Base-by-base conservation (phyloP, 2,329 filamentous ascomycete species). In the Pestalotiopsis sp. region DNA sequence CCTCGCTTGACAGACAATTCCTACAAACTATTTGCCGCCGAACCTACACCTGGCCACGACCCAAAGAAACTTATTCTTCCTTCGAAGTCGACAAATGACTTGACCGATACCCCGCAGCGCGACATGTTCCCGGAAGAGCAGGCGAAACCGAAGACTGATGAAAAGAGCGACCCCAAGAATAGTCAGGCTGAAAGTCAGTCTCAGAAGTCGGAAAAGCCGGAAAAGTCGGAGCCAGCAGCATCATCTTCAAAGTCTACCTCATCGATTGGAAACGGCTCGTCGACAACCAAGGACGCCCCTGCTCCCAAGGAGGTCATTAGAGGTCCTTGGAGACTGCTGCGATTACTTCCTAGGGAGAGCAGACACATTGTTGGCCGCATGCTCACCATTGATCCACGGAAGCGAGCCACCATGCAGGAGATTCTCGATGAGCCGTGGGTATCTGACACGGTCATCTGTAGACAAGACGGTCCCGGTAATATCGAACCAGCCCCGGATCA, bases 1-100 rank as follows among this genome's bases (percentile, higher is more conserved):
- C 96, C 96, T 4, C 90, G 95, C 56, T 84, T 94, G 78, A 93
- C 93, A 3, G 96, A 99, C 79, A 98, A 97, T 79, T 97, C 94
- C 0, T 99, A 93, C 82, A 95, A 95, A 76, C 87, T 99, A 1
- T 99, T 99, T 78, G 91, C 95, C 14, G 90, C 96, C 1, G 88
- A 93, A 7, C 95, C 95, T 1, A 93, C 94, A 3, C 92, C 93
- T 0, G 93, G 92, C 2, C 87, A 90, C 71, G 87, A 90, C 65
- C 88, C 88, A 0, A 84, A 81, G 73, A 86, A 84, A 71, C 79
- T 90, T 36, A 78, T 87, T 25, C 73, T 83, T 11, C 83, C 83
- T 4, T 81, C 83, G 9, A 81, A 79, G 68, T 85, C 85, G 13
- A 82, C 80, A 3, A 81, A 80, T n/a, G 82, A 85, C 20, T 71